Conservation (phyloP, 2,329 filamentous ascomycete genomes). For the Colletotrichum graminicola region DNA sequence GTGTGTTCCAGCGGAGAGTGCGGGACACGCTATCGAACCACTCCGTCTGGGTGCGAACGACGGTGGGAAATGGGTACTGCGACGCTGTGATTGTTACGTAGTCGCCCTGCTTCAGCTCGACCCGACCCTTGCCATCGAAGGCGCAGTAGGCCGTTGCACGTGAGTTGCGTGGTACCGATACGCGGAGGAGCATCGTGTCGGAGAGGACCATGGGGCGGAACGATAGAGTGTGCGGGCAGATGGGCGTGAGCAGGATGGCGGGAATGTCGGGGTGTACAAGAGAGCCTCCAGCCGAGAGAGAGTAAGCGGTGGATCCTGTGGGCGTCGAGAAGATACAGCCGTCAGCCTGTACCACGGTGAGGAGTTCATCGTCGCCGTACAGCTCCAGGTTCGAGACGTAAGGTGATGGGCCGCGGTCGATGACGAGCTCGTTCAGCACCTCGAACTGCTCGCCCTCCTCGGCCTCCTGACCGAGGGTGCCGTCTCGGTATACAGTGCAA, state of each 20-base stretch:
- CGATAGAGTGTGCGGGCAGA: slow-evolving; percentile 95
- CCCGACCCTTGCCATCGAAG: slow-evolving; percentile 95
- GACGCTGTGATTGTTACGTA: slow-evolving; percentile 96
- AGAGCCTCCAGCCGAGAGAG: slow-evolving; percentile 92
- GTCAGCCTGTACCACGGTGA: slow-evolving; percentile 96
- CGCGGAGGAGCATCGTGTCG: slow-evolving; percentile 91
- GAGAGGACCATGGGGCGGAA: slow-evolving; percentile 98
- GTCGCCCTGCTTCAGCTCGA: slow-evolving; percentile 93
- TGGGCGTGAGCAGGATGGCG: slow-evolving; percentile 94
- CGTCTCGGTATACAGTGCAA: slow-evolving; percentile 91
- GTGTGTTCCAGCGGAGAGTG: slow-evolving; percentile 94
- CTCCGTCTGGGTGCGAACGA: slow-evolving; percentile 88
- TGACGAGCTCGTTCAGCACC: slow-evolving; percentile 97
- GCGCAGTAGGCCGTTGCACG: slow-evolving; percentile 96
- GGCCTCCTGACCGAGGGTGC: slow-evolving; percentile 69
- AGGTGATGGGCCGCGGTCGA: slow-evolving; percentile 94
- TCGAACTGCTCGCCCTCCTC: slow-evolving; percentile 97
- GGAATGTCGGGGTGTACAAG: slow-evolving; percentile 97
- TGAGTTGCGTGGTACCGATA: slow-evolving; percentile 85
- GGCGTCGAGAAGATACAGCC: slow-evolving; percentile 98
- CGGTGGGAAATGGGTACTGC: slow-evolving; percentile 97
- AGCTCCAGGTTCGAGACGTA: slow-evolving; percentile 98
- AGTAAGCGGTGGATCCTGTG: slow-evolving; percentile 95
- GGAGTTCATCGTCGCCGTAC: slow-evolving; percentile 92
- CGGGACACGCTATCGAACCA: slow-evolving; percentile 97